Evolutionary conservation across 225 moss, liverwort and hornwort genomes (phyloP).

Genomic region (Bryum argenteum): DNA sequence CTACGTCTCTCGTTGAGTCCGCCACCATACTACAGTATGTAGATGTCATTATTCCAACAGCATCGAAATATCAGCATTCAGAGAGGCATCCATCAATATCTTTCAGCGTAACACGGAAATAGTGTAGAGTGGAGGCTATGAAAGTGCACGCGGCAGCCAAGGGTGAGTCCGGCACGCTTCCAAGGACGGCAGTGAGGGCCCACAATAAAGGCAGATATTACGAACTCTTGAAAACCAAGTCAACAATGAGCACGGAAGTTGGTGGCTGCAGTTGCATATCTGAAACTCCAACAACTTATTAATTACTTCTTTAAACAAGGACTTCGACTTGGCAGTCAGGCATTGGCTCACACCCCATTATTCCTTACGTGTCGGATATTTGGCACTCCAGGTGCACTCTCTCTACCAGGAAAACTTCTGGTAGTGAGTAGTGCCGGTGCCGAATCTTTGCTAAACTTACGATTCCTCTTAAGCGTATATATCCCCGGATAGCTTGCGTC

Average conservation of each 20-base stretch:
- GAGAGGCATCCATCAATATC: neutral
- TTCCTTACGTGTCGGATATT: conserved; percentile 13
- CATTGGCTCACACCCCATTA: neutral
- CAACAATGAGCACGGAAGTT: neutral
- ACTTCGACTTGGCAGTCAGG: neutral
- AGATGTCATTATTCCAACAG: no score
- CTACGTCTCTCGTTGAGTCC: no score
- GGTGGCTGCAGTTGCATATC: neutral
- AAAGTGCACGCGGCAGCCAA: neutral
- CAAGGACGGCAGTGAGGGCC: conserved; percentile 19
- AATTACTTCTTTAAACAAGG: neutral
- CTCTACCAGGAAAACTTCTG: neutral
- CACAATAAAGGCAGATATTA: conserved; percentile 23
- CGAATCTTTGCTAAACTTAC: neutral
- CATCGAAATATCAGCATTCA: no score
- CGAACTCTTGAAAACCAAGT: neutral
- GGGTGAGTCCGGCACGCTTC: neutral
- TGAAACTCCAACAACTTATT: neutral
- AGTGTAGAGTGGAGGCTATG: neutral
- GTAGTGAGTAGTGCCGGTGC: neutral
- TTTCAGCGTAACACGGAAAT: neutral
- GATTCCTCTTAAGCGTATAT: neutral
- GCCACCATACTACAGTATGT: no score
- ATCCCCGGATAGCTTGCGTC: neutral
- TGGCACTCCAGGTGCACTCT: neutral